A percentile compares a stretch with the other conserved stretches of the same genome.
Conservation (phyloP, 257 asterid genomes). For the Primulina tabacum region DNA sequence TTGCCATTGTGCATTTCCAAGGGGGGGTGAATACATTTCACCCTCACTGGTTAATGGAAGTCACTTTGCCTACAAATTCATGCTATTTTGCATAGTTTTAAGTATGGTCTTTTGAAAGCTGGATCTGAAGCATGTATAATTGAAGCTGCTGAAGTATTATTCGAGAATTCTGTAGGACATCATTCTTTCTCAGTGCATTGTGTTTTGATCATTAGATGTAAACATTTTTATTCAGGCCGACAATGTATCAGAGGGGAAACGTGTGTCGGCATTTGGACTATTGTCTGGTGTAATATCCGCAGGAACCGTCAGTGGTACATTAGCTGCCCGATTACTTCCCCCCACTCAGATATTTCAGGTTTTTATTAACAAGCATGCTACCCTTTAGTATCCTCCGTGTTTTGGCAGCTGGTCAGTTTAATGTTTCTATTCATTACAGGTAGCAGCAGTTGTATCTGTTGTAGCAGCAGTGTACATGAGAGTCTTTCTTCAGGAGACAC, state of each 20-base stretch:
- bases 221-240: constrained; percentile 35
- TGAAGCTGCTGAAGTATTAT: not conserved
- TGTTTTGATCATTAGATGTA: not conserved
- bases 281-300: constrained; percentile 39
- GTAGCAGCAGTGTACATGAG: constrained; percentile 35
- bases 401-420: not conserved
- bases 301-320: constrained; percentile 35
- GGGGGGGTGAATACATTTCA: too few species aligned
- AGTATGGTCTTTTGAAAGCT: not conserved
- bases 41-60: too few species aligned
- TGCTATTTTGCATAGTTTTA: not conserved
- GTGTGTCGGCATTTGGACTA: constrained; percentile 45
- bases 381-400: not conserved
- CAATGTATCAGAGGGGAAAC: constrained; percentile 36
- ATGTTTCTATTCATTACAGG: constrained; percentile 13
- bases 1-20: too few species aligned
- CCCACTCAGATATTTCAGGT: constrained; percentile 44
- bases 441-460: constrained; percentile 32
- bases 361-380: not conserved
- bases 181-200: not conserved
- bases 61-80: too few species aligned
- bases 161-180: not conserved
- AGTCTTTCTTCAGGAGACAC: constrained; percentile 30
- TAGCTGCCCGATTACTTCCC: constrained; percentile 44
- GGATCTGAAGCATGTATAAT: not conserved